phyloP scores from a whole-genome alignment of 179 eudicot species.

The Patellifolia procumbens region DNA sequence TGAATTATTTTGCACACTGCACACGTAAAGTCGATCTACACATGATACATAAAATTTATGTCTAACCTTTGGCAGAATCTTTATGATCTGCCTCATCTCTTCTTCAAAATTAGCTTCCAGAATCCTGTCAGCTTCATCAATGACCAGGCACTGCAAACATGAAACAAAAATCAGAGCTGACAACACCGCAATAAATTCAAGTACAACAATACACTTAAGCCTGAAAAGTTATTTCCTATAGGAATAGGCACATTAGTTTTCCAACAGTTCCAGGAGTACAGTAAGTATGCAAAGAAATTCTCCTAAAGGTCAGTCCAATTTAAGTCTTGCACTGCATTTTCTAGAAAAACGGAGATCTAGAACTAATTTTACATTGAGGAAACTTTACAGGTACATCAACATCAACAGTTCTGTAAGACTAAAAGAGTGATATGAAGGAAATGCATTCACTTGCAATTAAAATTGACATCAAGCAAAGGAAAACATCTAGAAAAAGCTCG shows the following conservation, averaged over 20 bases:
- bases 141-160: slow-evolving; percentile 62
- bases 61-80: slow-evolving; percentile 77
- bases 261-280: not conserved
- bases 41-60: not conserved
- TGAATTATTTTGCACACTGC: not conserved
- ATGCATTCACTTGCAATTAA: not conserved
- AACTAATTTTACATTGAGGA: not conserved
- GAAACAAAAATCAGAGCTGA: not conserved
- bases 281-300: not conserved
- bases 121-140: slow-evolving; percentile 97
- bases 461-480: not conserved
- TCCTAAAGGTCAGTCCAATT: not conserved
- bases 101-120: slow-evolving; percentile 91
- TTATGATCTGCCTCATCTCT: slow-evolving; percentile 84
- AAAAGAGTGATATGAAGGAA: not conserved
- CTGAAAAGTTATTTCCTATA: not conserved
- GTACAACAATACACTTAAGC: not conserved
- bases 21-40: not conserved
- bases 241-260: not conserved
- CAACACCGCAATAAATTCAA: not conserved
- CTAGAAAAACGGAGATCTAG: not conserved
- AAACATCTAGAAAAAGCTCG: not conserved
- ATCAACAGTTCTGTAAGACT: not conserved
- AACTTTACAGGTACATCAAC: not conserved
- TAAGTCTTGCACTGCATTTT: not conserved